Percentiles rank a stretch among this genome's conserved stretches.
phyloP scores from a whole-genome alignment of 305 asterid genomes.

The Solanum hybrid region DNA sequence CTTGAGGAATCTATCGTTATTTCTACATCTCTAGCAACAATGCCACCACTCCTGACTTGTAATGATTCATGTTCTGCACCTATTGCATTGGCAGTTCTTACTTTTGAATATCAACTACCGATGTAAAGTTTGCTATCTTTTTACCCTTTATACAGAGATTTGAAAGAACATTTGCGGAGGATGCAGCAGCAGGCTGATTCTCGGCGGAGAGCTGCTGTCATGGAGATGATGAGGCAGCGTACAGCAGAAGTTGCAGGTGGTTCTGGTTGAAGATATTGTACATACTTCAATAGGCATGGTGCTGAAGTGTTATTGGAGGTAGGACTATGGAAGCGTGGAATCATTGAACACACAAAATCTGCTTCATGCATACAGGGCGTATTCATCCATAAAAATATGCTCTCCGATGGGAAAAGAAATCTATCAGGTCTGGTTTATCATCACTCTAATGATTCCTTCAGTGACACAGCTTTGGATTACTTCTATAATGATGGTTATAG shows the following conservation, averaged over 20 bases:
- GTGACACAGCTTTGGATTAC: conserved; percentile 22
- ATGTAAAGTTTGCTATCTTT: neutral
- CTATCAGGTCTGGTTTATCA: conserved; percentile 12
- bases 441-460: conserved; percentile 9
- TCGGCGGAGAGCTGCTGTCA: conserved; percentile 92
- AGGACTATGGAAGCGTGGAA: conserved; percentile 18
- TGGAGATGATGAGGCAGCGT: conserved; percentile 96
- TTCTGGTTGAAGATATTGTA: conserved; percentile 37
- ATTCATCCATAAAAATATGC: neutral
- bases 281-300: conserved; percentile 22
- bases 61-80: neutral
- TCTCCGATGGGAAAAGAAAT: conserved; percentile 14
- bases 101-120: neutral
- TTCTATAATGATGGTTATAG: conserved; percentile 27
- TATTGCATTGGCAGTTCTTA: neutral
- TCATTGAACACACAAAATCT: conserved; percentile 4
- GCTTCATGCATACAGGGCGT: conserved; percentile 7
- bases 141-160: conserved; percentile 48
- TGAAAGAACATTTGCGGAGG: conserved; percentile 76
- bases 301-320: conserved; percentile 10
- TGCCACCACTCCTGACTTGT: neutral
- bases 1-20: neutral
- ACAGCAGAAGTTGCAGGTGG: conserved; percentile 88
- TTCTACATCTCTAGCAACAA: neutral
- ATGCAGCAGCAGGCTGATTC: conserved; percentile 92